Evolutionary conservation across 2,329 filamentous ascomycete species (phyloP).

Genomic region (Tolypocladium album): DNA sequence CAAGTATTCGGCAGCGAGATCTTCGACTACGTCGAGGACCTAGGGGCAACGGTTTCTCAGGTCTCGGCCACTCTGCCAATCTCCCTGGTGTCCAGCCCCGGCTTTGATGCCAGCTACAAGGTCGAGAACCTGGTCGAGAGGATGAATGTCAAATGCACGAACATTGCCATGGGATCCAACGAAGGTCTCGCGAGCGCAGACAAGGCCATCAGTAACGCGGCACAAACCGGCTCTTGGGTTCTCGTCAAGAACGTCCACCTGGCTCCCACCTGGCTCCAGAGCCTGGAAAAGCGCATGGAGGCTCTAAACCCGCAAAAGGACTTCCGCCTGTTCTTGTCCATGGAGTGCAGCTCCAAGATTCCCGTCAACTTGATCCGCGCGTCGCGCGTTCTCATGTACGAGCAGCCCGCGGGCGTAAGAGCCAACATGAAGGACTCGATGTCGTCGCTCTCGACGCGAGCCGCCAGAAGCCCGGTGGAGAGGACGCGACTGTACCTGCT

Average conservation of each 20-base stretch:
- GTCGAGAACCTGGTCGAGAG: conserved; percentile 90
- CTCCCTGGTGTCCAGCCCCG: conserved; percentile 85
- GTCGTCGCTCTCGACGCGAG: conserved; percentile 65
- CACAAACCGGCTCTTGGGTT: conserved; percentile 88
- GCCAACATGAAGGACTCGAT: conserved; percentile 99
- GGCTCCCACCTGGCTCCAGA: conserved; percentile 91
- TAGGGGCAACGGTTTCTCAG: conserved; percentile 74
- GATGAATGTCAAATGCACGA: conserved; percentile 72
- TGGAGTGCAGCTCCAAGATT: conserved; percentile 96
- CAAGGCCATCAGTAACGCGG: conserved; percentile 88
- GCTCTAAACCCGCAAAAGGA: conserved; percentile 87
- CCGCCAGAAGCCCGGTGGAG: conserved; percentile 77
- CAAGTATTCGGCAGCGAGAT: conserved; percentile 76
- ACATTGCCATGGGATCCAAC: conserved; percentile 98
- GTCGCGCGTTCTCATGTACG: conserved; percentile 91
- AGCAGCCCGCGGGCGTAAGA: conserved; percentile 90
- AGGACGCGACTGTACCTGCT: conserved; percentile 82
- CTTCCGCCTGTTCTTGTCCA: conserved; percentile 92
- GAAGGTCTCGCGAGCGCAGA: conserved; percentile 88
- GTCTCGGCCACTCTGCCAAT: conserved; percentile 79
- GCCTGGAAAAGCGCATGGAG: conserved; percentile 91
- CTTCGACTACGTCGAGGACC: conserved; percentile 75
- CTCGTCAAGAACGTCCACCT: conserved; percentile 98
- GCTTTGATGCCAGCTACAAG: conserved; percentile 98
- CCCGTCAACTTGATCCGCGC: conserved; percentile 91